Evolutionary conservation across 2,329 filamentous ascomycete genomes (phyloP), one percentile per base, ranked within the genome.

Genomic region (Ustilaginoidea virens): DNA sequence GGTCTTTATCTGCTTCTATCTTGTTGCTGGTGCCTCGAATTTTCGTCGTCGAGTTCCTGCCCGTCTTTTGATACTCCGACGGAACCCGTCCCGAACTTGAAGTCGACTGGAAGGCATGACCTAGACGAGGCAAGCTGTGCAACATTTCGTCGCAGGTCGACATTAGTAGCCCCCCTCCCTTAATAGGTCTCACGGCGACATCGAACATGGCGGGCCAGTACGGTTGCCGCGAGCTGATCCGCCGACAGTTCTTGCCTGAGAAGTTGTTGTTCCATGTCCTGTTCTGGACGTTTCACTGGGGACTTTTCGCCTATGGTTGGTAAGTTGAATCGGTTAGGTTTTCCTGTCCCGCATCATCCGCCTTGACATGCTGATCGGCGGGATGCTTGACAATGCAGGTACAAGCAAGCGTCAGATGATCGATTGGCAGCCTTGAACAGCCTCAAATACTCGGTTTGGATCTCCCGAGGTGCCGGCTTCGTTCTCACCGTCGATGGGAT

Each of bases 381-480:
- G 23, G 18, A 19, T 24, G 9, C 23, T 21, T 17, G 12, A 13
- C 18, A 3, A 23, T 18, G 20, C 35, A 92, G 85, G 83, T 80
- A 63, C 46, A 77, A 90, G 44, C 90, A 98, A 62, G 63, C 54
- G 19, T 41, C 49, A 5, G 79, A 93, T 46, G 36, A 49, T 7
- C 70, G 71, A 33, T 63, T 98, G 17, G 76, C 77, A 5, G 69
- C 69, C 23, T 66, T 98, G 26, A 98, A 98, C 54, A 69, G 60
- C 0, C 70, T 98, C 27, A 65, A 66, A 31, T 96, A 69, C 56
- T 96, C 87, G 3, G 90, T 98, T 32, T 98, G 87, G 87, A 71
- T 94, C 34, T 96, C 90, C 17, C 74, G 90, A 64, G 90, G 87
- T 49, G 87, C 90, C 30, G 90, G 85, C 43, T 59, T 98, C 23